phyloP scores from a whole-genome alignment of 2,329 filamentous ascomycete species.

The Apiospora pterosperma region DNA sequence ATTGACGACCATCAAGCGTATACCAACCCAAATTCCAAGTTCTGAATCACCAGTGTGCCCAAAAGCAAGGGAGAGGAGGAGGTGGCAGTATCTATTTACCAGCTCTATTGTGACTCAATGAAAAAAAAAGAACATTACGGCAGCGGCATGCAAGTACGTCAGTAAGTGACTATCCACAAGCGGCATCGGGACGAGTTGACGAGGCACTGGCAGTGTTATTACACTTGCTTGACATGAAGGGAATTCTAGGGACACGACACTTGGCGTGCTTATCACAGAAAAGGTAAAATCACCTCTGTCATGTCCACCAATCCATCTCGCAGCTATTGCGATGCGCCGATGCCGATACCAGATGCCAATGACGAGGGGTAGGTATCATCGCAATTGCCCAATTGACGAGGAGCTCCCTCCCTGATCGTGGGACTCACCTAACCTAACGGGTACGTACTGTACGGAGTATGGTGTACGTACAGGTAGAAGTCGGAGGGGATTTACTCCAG shows the following conservation, averaged over 20 bases:
- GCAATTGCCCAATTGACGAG: neutral
- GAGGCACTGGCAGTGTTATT: neutral
- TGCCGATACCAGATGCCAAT: too few relatives aligned
- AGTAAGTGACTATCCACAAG: neutral
- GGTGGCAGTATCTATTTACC: neutral
- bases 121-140: neutral
- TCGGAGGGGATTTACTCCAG: constrained; percentile 5
- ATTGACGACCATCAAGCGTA: neutral
- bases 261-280: neutral
- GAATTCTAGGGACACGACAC: neutral
- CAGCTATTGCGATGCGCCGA: neutral
- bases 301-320: neutral
- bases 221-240: neutral
- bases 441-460: too few relatives aligned
- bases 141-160: neutral
- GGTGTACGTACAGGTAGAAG: neutral
- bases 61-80: neutral
- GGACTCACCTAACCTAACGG: too few relatives aligned
- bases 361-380: neutral
- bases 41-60: neutral
- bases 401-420: neutral
- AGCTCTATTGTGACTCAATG: neutral
- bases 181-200: neutral
- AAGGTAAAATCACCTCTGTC: neutral
- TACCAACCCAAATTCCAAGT: neutral